phyloP scores from a whole-genome alignment of 2,329 filamentous ascomycete genomes.

The Xylaria multiplex region DNA sequence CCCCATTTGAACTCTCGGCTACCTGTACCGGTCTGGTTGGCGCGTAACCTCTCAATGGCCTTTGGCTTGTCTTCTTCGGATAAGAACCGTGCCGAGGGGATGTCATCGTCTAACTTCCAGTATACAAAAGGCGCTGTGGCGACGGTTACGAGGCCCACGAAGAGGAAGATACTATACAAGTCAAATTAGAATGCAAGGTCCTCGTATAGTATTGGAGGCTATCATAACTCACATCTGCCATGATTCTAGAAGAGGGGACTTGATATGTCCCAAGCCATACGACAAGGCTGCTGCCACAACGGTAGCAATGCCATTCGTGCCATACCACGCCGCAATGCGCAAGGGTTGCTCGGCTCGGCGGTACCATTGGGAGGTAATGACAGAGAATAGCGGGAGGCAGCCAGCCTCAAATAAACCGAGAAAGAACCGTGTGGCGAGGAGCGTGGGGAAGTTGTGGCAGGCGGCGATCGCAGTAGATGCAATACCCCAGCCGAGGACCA shows the following conservation, averaged over 20 bases:
- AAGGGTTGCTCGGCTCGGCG: slow-evolving; percentile 67
- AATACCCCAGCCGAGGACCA: slow-evolving; percentile 63
- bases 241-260: slow-evolving; percentile 54
- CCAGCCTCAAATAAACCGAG: slow-evolving; percentile 66
- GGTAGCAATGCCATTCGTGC: slow-evolving; percentile 68
- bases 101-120: slow-evolving; percentile 68
- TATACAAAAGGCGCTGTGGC: slow-evolving; percentile 67
- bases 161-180: slow-evolving; percentile 63
- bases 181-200: not conserved
- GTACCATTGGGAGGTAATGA: slow-evolving; percentile 72
- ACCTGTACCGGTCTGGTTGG: slow-evolving; percentile 65
- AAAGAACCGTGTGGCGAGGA: slow-evolving; percentile 65
- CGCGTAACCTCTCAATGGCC: slow-evolving; percentile 63
- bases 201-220: not conserved
- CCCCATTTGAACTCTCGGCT: slow-evolving; percentile 62
- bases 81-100: slow-evolving; percentile 65
- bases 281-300: slow-evolving; percentile 52
- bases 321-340: slow-evolving; percentile 67
- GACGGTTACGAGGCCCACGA: slow-evolving; percentile 70
- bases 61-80: slow-evolving; percentile 70
- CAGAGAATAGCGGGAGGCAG: slow-evolving; percentile 63
- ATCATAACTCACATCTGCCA: slow-evolving; percentile 53
- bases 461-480: slow-evolving; percentile 63
- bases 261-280: slow-evolving; percentile 68
- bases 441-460: slow-evolving; percentile 58